A percentile compares a stretch with the other conserved stretches of the same genome.
Conservation (phyloP, 768 basidiomycete species). For the Lentinula sp. region DNA sequence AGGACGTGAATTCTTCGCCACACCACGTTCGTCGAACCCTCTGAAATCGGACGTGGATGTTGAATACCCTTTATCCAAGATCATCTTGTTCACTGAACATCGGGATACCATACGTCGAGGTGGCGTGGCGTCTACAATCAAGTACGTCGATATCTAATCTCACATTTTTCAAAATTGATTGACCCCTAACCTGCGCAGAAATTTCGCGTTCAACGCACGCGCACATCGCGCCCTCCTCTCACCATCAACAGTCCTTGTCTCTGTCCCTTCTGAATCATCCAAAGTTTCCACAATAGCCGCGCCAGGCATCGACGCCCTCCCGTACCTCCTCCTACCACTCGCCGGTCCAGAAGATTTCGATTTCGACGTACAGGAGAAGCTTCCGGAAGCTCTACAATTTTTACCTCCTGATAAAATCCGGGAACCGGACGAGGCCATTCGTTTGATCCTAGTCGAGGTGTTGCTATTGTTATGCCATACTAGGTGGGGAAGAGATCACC, state of each 20-base stretch:
- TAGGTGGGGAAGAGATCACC: constrained; percentile 78
- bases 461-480: constrained; percentile 86
- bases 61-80: constrained; percentile 80
- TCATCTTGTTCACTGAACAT: constrained; percentile 88
- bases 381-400: constrained; percentile 83
- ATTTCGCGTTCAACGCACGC: constrained; percentile 66
- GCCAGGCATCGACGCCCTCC: constrained; percentile 80
- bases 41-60: constrained; percentile 36
- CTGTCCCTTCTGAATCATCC: constrained; percentile 33
- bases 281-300: constrained; percentile 25
- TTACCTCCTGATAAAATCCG: constrained; percentile 79
- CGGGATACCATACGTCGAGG: constrained; percentile 79
- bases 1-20: constrained; percentile 78
- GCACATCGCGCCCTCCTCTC: constrained; percentile 70
- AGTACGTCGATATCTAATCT: constrained; percentile 38
- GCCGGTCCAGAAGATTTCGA: constrained; percentile 96
- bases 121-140: constrained; percentile 82
- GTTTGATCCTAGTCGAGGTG: constrained; percentile 84
- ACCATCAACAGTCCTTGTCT: constrained; percentile 50
- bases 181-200: constrained; percentile 38
- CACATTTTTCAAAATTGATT: not conserved
- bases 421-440: constrained; percentile 70
- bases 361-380: constrained; percentile 85
- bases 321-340: constrained; percentile 81
- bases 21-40: constrained; percentile 51